Base-by-base conservation (phyloP, 169 alveolate species). In the Sarcocystis neurona region DNA sequence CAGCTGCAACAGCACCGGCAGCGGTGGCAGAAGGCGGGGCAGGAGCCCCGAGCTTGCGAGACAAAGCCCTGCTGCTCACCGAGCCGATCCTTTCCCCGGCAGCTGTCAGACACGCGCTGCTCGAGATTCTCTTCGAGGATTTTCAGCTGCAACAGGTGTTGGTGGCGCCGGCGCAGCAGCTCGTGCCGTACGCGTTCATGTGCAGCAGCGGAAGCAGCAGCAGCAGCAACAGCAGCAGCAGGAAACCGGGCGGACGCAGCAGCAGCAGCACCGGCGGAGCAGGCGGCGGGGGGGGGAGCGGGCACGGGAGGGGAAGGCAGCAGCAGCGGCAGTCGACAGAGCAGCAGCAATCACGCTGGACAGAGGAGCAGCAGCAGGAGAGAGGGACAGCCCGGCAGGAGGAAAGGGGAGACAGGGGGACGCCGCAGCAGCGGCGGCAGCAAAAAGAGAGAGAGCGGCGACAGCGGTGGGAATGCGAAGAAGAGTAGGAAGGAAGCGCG, bases 51-150 rank as follows among this genome's bases (percentile, higher is more conserved):
- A 82, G 58, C 63, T 18, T 72, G 4, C 94, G 86, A 41, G 87
- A 84, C 32, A 1, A 92, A 0, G 93, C 94, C 23, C 85, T 93
- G 39, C 85, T 92, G 63, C 84, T 96, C 47, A 96, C 98, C 2
- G 98, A 95, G 91, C 95, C 98, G 2, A 92, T 94, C 90, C 91
- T 96, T 87, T 90, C 96, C 39, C 98, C 98, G 39, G 95, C 94
- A 0, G 92, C 93, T 74, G 89, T 95, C 63, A 87, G 96, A 79
- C 97, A 95, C 68, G 93, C 96, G 0, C 87, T 95, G n/a, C 93
- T 95, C 53, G 98, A 96, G 90, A 79, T 96, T 37, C 89, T 96
- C 0, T 96, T 96, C 53, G 98, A 96, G 78, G 97, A 96, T 48
- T 90, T 94, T 53, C 90, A 90, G 34, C 85, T 94, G 44, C 88